Percentiles rank a stretch among this genome's conserved stretches.
phyloP scores from a whole-genome alignment of 768 basidiomycete species.

The Saitozyma sp. region DNA sequence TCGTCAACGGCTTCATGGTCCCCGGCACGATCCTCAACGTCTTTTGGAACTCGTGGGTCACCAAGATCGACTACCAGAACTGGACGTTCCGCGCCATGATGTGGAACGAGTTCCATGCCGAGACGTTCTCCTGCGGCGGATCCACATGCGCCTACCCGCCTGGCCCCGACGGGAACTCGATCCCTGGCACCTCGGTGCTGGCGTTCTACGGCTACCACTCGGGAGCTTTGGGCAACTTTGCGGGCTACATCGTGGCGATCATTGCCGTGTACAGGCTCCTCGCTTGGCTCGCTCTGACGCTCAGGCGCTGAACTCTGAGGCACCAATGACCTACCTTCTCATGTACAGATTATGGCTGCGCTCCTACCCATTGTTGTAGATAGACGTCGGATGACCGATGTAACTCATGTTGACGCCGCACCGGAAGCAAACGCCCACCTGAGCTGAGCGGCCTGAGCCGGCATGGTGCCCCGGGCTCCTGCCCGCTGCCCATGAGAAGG shows the following conservation, averaged over 20 bases:
- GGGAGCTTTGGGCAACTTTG: neutral
- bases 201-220: neutral
- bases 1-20: constrained; percentile 8
- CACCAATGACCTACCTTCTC: no score
- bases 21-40: constrained; percentile 9
- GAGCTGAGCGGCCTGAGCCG: no score
- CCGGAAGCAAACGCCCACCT: no score
- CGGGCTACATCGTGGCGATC: neutral
- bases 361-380: neutral
- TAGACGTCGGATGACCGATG: no score
- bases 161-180: neutral
- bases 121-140: neutral
- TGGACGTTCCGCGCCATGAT: constrained; percentile 5
- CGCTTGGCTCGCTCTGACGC: no score
- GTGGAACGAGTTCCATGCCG: constrained; percentile 1
- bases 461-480: no score
- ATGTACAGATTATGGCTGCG: no score
- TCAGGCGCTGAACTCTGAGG: no score
- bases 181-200: neutral
- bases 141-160: neutral
- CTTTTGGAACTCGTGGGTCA: constrained; percentile 9
- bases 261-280: neutral
- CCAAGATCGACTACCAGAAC: constrained; percentile 11
- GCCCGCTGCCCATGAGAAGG: no score
- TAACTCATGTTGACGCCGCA: no score